These are phyloP conservation scores for Picea sitchensis DNA, from an alignment of 75 land plant genomes.

Conservation along the genomic window DNA sequence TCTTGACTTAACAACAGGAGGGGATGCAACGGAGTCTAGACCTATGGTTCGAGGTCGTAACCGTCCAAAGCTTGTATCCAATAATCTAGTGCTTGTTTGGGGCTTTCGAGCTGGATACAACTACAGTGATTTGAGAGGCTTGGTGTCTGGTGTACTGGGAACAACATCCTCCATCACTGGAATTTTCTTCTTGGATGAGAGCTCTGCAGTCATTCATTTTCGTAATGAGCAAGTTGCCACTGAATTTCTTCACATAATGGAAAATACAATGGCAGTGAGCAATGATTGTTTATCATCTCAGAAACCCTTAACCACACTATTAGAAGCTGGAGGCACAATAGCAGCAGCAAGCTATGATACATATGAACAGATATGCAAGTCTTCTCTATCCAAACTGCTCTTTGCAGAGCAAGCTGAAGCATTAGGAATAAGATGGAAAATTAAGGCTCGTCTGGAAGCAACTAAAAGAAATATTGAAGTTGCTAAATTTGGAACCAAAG, in stretches of 20 bases:
- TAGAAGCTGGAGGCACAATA: slow-evolving; percentile 7
- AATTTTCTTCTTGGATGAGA: slow-evolving; percentile 50
- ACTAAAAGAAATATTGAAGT: background rate
- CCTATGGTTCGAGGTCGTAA: slow-evolving; percentile 8
- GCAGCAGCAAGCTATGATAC: slow-evolving; percentile 53
- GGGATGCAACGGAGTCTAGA: slow-evolving; percentile 15
- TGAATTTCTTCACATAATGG: slow-evolving; percentile 39
- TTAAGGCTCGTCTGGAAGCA: background rate
- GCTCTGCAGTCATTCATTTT: slow-evolving; percentile 71
- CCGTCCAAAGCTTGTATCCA: slow-evolving; percentile 24
- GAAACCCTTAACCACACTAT: slow-evolving; percentile 1
- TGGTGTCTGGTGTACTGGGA: slow-evolving; percentile 44
- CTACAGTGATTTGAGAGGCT: slow-evolving; percentile 28
- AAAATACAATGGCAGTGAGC: slow-evolving; percentile 28
- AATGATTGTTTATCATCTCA: slow-evolving; percentile 33
- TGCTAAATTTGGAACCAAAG: background rate
- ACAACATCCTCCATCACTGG: slow-evolving; percentile 25
- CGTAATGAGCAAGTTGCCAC: slow-evolving; percentile 37
- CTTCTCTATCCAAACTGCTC: slow-evolving; percentile 34
- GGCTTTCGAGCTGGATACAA: slow-evolving; percentile 50
- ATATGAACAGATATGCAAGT: slow-evolving; percentile 60
- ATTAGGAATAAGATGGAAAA: slow-evolving; percentile 21
- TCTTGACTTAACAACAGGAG: slow-evolving; percentile 66
- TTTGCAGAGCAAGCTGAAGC: slow-evolving; percentile 69
- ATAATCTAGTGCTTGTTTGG: slow-evolving; percentile 63